Percentiles rank a stretch among this genome's conserved stretches.
These are phyloP conservation scores for Chlamydomonas asymmetrica DNA, from an alignment of 139 green algal genomes.

Conservation along the genomic window DNA sequence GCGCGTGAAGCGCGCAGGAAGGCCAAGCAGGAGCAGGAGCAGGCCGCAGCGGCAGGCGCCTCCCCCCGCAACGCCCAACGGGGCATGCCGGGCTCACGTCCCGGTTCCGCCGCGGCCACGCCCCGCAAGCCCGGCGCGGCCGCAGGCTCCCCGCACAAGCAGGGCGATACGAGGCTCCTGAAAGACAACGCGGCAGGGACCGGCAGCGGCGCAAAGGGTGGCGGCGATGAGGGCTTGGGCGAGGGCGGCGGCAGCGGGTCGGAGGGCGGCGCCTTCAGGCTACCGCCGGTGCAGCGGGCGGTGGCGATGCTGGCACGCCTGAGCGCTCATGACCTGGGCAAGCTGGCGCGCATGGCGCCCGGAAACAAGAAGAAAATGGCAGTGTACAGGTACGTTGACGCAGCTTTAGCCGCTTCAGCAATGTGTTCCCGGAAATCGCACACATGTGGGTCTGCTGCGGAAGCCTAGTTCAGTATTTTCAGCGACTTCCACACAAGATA, in stretches of 20 bases:
- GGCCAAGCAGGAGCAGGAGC: too few species aligned
- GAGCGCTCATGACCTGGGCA: neutral
- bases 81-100: too few species aligned
- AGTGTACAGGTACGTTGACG: constrained; percentile 23
- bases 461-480: too few species aligned
- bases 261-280: neutral
- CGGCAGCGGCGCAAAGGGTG: neutral
- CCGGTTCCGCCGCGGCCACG: too few species aligned
- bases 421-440: neutral
- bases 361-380: constrained; percentile 32
- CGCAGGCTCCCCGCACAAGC: too few species aligned
- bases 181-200: too few species aligned
- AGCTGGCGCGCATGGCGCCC: neutral
- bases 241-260: neutral
- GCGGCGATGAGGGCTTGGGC: neutral
- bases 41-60: too few species aligned
- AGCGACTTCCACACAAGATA: neutral
- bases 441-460: neutral
- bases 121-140: too few species aligned
- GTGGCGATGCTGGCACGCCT: constrained; percentile 5
- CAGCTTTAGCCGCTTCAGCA: too few species aligned
- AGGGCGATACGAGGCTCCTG: too few species aligned
- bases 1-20: too few species aligned
- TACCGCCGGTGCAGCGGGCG: neutral
- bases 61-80: too few species aligned